These are phyloP conservation scores for Agaricus blazei DNA, from an alignment of 768 basidiomycete species.

Conservation along the genomic window DNA sequence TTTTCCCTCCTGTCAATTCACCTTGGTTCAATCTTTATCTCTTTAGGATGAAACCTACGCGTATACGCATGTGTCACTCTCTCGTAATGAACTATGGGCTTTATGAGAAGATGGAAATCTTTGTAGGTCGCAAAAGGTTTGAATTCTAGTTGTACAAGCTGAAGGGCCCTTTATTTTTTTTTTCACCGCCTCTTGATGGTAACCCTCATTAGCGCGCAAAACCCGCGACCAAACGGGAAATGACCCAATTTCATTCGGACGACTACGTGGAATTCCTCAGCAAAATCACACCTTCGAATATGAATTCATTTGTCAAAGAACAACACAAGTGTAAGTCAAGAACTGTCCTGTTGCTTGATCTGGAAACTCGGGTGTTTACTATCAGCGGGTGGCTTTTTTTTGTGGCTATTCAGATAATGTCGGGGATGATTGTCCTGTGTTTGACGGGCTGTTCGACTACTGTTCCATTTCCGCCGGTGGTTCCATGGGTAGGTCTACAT, in stretches of 20 bases:
- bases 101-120: conserved; percentile 99
- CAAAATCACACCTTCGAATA: conserved; percentile 91
- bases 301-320: conserved; percentile 89
- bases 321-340: conserved; percentile 82
- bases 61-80: conserved; percentile 99
- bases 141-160: neutral
- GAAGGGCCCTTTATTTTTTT: neutral
- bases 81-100: conserved; percentile 99
- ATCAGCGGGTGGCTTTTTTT: neutral
- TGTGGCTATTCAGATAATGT: conserved; percentile 69
- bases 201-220: conserved; percentile 74
- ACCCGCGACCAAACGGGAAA: conserved; percentile 98
- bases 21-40: conserved; percentile 16
- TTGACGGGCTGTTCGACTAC: conserved; percentile 97
- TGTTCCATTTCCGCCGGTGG: conserved; percentile 99
- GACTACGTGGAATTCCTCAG: conserved; percentile 98
- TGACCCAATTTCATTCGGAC: conserved; percentile 99
- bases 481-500: conserved; percentile 80
- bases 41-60: conserved; percentile 89
- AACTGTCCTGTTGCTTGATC: neutral
- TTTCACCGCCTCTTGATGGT: neutral
- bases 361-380: neutral
- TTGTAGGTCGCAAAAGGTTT: conserved; percentile 53
- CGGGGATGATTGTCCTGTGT: conserved; percentile 98
- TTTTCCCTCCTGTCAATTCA: neutral